phyloP scores from a whole-genome alignment of 495 filamentous ascomycete genomes.

The Tetracladium setigerum region DNA sequence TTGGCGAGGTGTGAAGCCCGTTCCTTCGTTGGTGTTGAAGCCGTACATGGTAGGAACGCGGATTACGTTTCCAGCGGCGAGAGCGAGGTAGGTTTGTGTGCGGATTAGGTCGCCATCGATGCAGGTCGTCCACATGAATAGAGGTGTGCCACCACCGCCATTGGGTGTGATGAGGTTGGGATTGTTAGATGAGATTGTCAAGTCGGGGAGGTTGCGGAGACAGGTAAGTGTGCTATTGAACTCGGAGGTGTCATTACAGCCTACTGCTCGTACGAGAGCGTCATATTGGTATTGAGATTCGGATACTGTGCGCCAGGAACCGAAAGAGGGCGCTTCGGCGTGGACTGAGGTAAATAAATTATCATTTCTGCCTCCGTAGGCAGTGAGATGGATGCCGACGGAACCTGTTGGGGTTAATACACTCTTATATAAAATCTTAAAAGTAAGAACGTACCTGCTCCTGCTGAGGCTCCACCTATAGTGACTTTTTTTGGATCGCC shows the following conservation, averaged over 20 bases:
- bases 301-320: conserved; percentile 45
- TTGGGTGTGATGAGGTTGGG: conserved; percentile 47
- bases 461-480: conserved; percentile 66
- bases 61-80: conserved; percentile 51
- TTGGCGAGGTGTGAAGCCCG: conserved; percentile 48
- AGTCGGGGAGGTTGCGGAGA: conserved; percentile 43
- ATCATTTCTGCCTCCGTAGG: conserved; percentile 47
- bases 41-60: conserved; percentile 62
- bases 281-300: conserved; percentile 62
- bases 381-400: conserved; percentile 58
- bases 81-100: conserved; percentile 52
- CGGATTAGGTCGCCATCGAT: conserved; percentile 51
- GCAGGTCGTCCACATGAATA: conserved; percentile 53
- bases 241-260: conserved; percentile 37
- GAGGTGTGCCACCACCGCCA: conserved; percentile 30
- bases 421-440: too few relatives aligned
- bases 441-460: too few relatives aligned
- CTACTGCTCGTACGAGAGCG: conserved; percentile 46
- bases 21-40: conserved; percentile 60
- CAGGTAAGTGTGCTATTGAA: conserved; percentile 40
- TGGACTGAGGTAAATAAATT: conserved; percentile 55
- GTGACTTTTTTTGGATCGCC: conserved; percentile 66
- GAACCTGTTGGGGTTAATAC: too few relatives aligned
- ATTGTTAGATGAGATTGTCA: conserved; percentile 45
- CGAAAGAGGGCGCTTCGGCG: conserved; percentile 60